Base-by-base conservation (phyloP, 352 stramenopile species). In the Globisporangium alternatum region DNA sequence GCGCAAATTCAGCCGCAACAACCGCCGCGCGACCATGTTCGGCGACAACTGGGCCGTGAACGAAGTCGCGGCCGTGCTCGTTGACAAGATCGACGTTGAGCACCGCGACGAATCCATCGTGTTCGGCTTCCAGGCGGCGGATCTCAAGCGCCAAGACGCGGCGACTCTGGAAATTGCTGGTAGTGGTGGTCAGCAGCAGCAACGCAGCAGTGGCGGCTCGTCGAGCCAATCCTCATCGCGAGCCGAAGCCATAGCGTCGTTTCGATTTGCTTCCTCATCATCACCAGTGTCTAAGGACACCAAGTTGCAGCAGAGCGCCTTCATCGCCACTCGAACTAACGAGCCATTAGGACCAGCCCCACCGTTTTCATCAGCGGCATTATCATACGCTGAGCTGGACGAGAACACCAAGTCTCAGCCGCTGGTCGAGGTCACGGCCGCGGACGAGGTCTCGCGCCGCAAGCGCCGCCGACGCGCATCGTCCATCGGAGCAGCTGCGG, bases 101-200 rank as follows among this genome's bases (percentile, higher is more conserved):
- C 25, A 33, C 25, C 19, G 41, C 7, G 56, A 55, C 9, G 39
- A 62, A 9, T 54, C 39, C 15, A 44, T 55, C 56, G 28, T 62
- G 9, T 62, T 62, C 25, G 56, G 28, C 21, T 62, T 62, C 39
- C 56, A 62, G 41, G n/a, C 43, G 4, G 39, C 28, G 22, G 41
- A 55, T 30, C 28, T 62, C 15, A 39, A 31, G 54, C 33, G 33
- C 33, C 22, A 4, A n/a, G 9, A 33, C 19, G 2, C 17, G 25
- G 25, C 25, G 0, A 10, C 19, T 30, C 12, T 5, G 7, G 6
- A 25, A 4, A 28, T 28, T 28, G 25, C 25, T 28, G 30, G n/a
- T 22, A 8, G 1, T n/a, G 15, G 17, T 2, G 8, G 17, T 0
- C 52, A 52, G 1, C 47, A n/a, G 4, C 28, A 56, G 49, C 48